Evolutionary conservation across 257 asterid species (phyloP), one percentile per base, ranked within the genome.

Genomic region (Rehmannia glutinosa): DNA sequence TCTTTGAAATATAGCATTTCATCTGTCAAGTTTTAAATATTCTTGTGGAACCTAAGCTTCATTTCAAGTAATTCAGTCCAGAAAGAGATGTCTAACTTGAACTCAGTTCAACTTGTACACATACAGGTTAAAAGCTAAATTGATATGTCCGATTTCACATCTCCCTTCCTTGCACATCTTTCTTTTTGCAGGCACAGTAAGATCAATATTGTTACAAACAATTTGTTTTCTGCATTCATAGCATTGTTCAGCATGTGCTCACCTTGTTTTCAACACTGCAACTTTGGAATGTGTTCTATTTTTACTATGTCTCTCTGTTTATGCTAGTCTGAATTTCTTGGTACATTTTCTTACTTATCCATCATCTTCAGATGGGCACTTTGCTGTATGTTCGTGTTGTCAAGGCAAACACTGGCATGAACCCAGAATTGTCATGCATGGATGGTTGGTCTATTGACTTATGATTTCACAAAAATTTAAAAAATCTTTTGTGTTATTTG

Each of bases 371-470:
- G 97, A 82, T 69, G 21, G 97, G 99, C 68, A 80, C 99, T 4
- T 76, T 94, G 80, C 70, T 94, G 56, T 94, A 88, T 82, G 88
- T 79, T 32, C 97, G 97, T 68, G 86, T 94, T 80, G 95, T 85
- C 75, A 87, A 87, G 82, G 97, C 97, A 63, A 87, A 80, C 69
- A 69, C 79, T 41, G 97, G 92, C 76, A 91, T 84, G 92, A 94
- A 91, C 84, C 99, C 99, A 41, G 97, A 94, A 75, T 79, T 94
- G 17, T 86, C 99, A 61, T 94, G 99, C 97, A 85, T 76, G 87
- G 97, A 94, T 80, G 96, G 99, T 94, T 71, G 61, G 96, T 84
- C 56, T 50, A 33, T 56, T 36, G 24, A 51, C 43, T 62, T 67
- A 13, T 12, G 28, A 23, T 12, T 55, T 61, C n/a, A 21, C 59